Conservation (phyloP, 805 yeast species). For the Hanseniaspora clermontiae region DNA sequence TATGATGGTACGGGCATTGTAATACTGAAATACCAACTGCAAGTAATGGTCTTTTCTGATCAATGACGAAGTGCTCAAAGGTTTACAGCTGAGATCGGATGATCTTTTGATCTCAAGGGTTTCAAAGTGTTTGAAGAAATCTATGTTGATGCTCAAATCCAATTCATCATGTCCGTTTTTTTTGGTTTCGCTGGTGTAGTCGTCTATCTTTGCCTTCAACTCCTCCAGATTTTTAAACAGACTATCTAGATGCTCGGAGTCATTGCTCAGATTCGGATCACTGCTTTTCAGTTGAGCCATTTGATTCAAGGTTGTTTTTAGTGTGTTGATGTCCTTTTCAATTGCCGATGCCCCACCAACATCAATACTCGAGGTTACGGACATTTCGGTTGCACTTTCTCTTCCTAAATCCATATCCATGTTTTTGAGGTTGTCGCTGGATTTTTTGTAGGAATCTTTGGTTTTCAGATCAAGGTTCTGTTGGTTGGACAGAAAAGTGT, state of each 20-base stretch:
- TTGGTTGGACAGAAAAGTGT: slow-evolving; percentile 5
- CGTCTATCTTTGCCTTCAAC: neutral
- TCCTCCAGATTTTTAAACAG: neutral
- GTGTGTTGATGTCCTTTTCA: neutral
- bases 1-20: slow-evolving; percentile 10
- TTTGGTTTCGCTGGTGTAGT: too few relatives aligned
- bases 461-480: neutral
- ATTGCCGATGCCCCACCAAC: neutral
- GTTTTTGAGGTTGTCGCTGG: too few relatives aligned
- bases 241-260: neutral
- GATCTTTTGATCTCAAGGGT: slow-evolving; percentile 14
- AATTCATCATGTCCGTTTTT: neutral
- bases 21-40: slow-evolving; percentile 9
- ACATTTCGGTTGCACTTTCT: neutral
- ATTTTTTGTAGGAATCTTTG: neutral
- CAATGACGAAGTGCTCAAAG: slow-evolving; percentile 6
- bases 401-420: neutral
- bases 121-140: slow-evolving; percentile 3
- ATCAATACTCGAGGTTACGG: neutral
- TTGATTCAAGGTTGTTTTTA: neutral
- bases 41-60: slow-evolving; percentile 7
- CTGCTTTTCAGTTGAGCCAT: neutral
- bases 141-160: neutral
- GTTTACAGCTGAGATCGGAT: slow-evolving; percentile 10
- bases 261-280: neutral